Evolutionary conservation across 768 basidiomycete genomes (phyloP), one percentile per base, ranked within the genome.

Genomic region (Albatrellus ellisii): DNA sequence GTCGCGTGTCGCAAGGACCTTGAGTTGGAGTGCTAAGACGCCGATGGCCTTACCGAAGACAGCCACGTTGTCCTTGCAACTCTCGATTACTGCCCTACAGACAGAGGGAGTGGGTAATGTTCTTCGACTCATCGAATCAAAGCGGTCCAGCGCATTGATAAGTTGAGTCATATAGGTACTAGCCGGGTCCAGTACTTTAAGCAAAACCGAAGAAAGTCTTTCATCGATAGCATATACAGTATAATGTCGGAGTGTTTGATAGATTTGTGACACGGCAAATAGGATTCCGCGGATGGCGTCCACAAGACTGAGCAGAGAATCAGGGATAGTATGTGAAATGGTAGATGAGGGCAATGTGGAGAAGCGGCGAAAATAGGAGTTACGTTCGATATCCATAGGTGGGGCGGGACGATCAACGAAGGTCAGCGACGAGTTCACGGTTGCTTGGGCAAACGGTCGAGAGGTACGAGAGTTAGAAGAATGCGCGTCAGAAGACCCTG

Each of bases 341-440:
- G 68, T 62, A 25, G 74, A 71, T 1, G 66, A 62, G 1, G 83
- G 82, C 4, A 89, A 63, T 25, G 79, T 77, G 2, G 89, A 90
- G 18, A 94, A 67, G n/a, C 91, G 78, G 27, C 82, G 80, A 63
- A 99, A 99, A 61, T 99, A 98, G 1, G 88, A 85, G 53, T 89
- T 84, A 18, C 86, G 76, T 54, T 92, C 87, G 3, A 74, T 70
- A 31, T 88, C 77, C 60, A 84, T 75, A 4, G 77, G 68, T 15
- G 75, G 72, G 3, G 70, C 63, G 1, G 67, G 59, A 32, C 63
- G 66, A 31, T 62, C 63, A 6, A 56, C 48, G 17, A 59, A 53
- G 2, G 65, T 59, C 24, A 70, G 69, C 6, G 72, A 67, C 22
- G 54, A 22, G 47, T 61, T 41, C 44, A 59, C 53, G 18, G 56